Percentiles rank a stretch among this genome's conserved stretches.
Evolutionary conservation across 169 alveolate genomes (phyloP).

Genomic region (Cryptosporidium meleagridis): DNA sequence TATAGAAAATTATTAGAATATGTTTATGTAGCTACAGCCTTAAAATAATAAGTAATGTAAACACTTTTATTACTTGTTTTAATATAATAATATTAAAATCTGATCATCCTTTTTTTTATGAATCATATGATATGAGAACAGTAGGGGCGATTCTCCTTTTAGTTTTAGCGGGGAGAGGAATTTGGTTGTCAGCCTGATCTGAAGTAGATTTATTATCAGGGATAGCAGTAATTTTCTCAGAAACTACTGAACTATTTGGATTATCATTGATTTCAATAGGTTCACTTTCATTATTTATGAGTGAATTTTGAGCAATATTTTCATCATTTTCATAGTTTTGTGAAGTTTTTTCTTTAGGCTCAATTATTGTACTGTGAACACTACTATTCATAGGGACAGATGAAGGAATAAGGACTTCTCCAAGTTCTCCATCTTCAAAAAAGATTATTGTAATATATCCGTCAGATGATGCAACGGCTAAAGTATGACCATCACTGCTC

Average conservation of each 20-base stretch:
- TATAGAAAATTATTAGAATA: not conserved
- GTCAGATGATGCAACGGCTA: constrained; percentile 92
- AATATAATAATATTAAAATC: not conserved
- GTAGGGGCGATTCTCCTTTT: constrained; percentile 65
- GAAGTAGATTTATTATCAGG: not conserved
- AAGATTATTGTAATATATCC: constrained; percentile 90
- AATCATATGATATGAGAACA: constrained; percentile 38
- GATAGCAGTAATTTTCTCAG: not conserved
- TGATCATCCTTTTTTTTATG: not conserved
- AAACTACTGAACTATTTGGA: not conserved
- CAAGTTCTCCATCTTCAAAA: constrained; percentile 88
- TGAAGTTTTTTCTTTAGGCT: not conserved
- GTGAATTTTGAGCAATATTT: not conserved
- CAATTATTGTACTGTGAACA: not conserved
- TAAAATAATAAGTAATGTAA: not conserved
- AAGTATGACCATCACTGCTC: constrained; percentile 90
- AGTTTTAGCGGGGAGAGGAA: not conserved
- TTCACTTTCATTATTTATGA: not conserved
- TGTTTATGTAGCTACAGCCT: not conserved
- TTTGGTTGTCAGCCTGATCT: not conserved
- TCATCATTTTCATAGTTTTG: not conserved
- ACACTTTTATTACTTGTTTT: not conserved
- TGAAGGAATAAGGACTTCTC: constrained; percentile 76
- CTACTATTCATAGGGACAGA: not conserved
- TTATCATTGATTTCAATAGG: not conserved